Evolutionary conservation across 2,329 filamentous ascomycete species (phyloP).

Genomic region (Xylariales sp.): DNA sequence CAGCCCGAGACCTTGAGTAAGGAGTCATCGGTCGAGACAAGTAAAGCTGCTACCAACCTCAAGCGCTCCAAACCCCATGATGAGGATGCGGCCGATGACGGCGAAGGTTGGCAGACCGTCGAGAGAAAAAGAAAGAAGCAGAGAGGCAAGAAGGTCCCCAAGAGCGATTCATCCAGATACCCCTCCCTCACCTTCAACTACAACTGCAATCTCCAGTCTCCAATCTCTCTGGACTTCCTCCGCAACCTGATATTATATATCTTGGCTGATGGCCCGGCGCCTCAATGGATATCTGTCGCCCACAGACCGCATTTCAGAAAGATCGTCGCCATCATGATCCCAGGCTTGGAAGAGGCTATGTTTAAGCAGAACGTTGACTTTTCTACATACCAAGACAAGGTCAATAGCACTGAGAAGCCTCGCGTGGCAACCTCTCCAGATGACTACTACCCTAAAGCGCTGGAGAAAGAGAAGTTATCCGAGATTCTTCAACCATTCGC

Average conservation of each 20-base stretch:
- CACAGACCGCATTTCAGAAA: conserved; percentile 65
- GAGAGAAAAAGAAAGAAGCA: conserved; percentile 33
- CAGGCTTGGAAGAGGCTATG: conserved; percentile 86
- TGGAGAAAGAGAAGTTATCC: conserved; percentile 48
- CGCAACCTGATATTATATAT: conserved; percentile 63
- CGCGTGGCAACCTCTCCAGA: conserved; percentile 45
- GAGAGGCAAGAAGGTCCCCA: conserved; percentile 57
- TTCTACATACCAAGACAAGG: conserved; percentile 36
- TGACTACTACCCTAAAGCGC: conserved; percentile 53
- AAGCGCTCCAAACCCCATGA: conserved; percentile 48
- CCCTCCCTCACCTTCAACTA: conserved; percentile 54
- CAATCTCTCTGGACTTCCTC: conserved; percentile 58
- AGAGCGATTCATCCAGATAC: conserved; percentile 51
- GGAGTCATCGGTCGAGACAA: no score
- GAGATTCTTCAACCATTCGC: conserved; percentile 61
- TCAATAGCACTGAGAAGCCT: conserved; percentile 25
- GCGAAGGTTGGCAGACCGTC: conserved; percentile 50
- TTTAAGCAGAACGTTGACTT: conserved; percentile 62
- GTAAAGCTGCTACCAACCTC: conserved; percentile 37
- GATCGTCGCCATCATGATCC: conserved; percentile 86
- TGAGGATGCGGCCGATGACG: conserved; percentile 26
- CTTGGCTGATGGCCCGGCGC: conserved; percentile 59
- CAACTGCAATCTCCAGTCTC: conserved; percentile 54
- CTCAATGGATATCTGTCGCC: conserved; percentile 60
- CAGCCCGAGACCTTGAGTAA: background rate